These are phyloP conservation scores for Cladosporium sp. DNA, from an alignment of 2,329 filamentous ascomycete species.

Conservation along the genomic window DNA sequence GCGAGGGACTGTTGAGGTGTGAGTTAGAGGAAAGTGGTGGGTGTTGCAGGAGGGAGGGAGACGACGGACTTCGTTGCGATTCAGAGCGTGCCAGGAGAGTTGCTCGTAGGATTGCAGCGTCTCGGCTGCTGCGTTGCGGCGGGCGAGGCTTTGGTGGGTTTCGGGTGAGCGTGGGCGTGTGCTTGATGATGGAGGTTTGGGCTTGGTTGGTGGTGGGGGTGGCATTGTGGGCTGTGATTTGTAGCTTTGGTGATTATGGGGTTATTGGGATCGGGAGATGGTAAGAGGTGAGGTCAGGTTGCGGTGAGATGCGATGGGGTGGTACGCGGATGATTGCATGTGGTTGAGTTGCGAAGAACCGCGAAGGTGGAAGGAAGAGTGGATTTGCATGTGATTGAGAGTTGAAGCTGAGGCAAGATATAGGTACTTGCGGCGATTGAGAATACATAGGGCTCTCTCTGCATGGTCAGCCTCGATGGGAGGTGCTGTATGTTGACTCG, in stretches of 20 bases:
- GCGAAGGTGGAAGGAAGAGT: neutral
- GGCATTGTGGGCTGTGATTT: neutral
- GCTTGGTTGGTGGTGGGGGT: neutral
- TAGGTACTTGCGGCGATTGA: too few relatives aligned
- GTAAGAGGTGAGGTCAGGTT: neutral
- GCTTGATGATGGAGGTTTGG: neutral
- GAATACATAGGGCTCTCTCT: too few relatives aligned
- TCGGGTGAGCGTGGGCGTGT: slow-evolving; percentile 18
- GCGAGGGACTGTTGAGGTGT: slow-evolving; percentile 23
- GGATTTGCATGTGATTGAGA: slow-evolving; percentile 1
- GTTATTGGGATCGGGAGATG: too few relatives aligned
- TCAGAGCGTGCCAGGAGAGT: slow-evolving; percentile 26
- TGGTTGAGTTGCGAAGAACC: neutral
- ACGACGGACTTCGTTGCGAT: slow-evolving; percentile 27
- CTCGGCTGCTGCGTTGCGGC: slow-evolving; percentile 23
- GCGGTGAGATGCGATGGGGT: neutral
- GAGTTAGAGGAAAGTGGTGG: neutral
- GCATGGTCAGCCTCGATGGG: too few relatives aligned
- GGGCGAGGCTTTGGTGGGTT: slow-evolving; percentile 22
- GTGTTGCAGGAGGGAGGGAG: too few relatives aligned
- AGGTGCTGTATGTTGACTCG: too few relatives aligned
- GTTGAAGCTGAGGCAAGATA: too few relatives aligned
- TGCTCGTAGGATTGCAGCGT: slow-evolving; percentile 31
- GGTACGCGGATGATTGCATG: neutral
- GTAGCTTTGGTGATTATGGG: neutral